A percentile compares a stretch with the other conserved stretches of the same genome.
These are phyloP conservation scores for Cerioporus squamosus DNA, from an alignment of 1,284 basidiomycete genomes.

Conservation along the genomic window DNA sequence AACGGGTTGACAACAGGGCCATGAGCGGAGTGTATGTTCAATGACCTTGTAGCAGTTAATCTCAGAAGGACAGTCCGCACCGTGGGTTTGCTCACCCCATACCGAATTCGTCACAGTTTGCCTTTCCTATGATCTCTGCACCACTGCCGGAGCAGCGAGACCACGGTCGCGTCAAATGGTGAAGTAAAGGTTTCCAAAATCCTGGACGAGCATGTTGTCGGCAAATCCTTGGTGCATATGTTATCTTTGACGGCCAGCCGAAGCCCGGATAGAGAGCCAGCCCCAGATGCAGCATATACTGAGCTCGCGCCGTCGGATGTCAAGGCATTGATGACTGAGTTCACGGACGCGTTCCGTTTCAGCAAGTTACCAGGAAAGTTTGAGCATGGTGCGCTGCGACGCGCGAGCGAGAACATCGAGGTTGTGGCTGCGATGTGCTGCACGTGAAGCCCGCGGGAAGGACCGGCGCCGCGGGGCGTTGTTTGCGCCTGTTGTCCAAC, in stretches of 20 bases:
- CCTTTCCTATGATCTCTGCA: constrained; percentile 82
- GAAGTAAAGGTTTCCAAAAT: constrained; percentile 79
- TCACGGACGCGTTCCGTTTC: too few species aligned
- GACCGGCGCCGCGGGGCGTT: too few species aligned
- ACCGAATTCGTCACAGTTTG: constrained; percentile 98
- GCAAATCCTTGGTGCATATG: constrained; percentile 71
- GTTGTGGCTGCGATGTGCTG: too few species aligned
- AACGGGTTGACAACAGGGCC: constrained; percentile 84
- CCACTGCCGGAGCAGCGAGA: constrained; percentile 69
- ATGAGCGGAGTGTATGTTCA: constrained; percentile 72
- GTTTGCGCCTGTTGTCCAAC: constrained; percentile 29
- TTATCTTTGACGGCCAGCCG: constrained; percentile 85
- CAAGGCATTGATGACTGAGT: constrained; percentile 51
- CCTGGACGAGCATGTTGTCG: constrained; percentile 81
- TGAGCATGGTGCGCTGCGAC: constrained; percentile 18
- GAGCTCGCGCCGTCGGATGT: constrained; percentile 33
- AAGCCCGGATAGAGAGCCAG: constrained; percentile 43
- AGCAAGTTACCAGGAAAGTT: constrained; percentile 42
- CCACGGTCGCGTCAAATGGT: constrained; percentile 90
- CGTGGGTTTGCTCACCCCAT: constrained; percentile 76
- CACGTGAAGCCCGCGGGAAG: too few species aligned
- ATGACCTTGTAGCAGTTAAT: constrained; percentile 53
- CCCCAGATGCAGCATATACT: constrained; percentile 3
- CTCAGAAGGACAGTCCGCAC: constrained; percentile 15
- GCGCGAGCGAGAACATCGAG: constrained; percentile 11